phyloP scores from a whole-genome alignment of 2,329 filamentous ascomycete genomes.

The Botrytis deweyae region DNA sequence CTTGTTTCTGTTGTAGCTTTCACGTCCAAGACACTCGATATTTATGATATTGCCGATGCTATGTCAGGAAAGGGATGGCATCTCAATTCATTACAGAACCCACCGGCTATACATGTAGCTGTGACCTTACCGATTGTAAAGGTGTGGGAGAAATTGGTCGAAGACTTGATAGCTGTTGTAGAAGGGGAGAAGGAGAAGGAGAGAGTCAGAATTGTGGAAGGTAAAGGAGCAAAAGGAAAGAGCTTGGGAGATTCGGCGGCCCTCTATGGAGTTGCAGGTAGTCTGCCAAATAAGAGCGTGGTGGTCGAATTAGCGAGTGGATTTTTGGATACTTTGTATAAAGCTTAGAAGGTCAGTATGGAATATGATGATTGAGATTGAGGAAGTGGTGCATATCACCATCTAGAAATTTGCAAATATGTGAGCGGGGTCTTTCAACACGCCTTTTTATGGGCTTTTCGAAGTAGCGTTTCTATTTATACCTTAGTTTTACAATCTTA shows the following conservation, averaged over 20 bases:
- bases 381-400: neutral
- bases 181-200: constrained; percentile 80
- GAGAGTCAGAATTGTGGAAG: constrained; percentile 67
- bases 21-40: constrained; percentile 76
- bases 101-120: constrained; percentile 89
- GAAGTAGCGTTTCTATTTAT: neutral
- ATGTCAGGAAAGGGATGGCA: constrained; percentile 90
- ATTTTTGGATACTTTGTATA: constrained; percentile 91
- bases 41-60: constrained; percentile 90
- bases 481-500: neutral
- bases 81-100: constrained; percentile 88
- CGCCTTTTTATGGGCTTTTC: neutral
- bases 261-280: constrained; percentile 92
- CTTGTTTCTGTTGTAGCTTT: constrained; percentile 91
- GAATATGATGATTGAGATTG: neutral
- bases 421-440: neutral
- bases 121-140: constrained; percentile 84
- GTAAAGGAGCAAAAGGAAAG: constrained; percentile 63
- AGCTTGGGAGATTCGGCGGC: constrained; percentile 78
- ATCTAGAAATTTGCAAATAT: neutral
- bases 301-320: constrained; percentile 87
- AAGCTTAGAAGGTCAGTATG: constrained; percentile 54
- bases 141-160: constrained; percentile 75
- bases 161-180: constrained; percentile 66
- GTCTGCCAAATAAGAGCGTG: constrained; percentile 91